Conservation (phyloP, 2,329 filamentous ascomycete species). For the Fusarium caatingaense region DNA sequence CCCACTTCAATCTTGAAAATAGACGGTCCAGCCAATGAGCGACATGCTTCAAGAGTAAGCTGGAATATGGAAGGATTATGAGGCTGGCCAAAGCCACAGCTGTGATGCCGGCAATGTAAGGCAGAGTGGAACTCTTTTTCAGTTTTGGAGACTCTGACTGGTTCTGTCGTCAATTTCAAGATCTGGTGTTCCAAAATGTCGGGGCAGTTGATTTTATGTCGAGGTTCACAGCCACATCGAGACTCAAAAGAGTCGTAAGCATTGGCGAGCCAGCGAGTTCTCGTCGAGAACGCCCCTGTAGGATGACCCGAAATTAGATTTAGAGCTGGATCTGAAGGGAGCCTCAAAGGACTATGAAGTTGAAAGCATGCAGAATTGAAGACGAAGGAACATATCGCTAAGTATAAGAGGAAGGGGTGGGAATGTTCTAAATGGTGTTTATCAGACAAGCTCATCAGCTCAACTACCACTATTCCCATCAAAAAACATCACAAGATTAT, state of each 20-base stretch:
- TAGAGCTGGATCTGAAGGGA: slow-evolving; percentile 9
- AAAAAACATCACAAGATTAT: background rate
- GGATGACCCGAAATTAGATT: background rate
- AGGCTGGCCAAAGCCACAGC: slow-evolving; percentile 16
- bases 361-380: slow-evolving; percentile 1
- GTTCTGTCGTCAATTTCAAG: slow-evolving; percentile 13
- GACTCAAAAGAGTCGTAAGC: slow-evolving; percentile 20
- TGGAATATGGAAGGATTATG: background rate
- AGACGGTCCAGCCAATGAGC: slow-evolving; percentile 17
- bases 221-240: slow-evolving; percentile 8
- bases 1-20: slow-evolving; percentile 11
- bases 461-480: background rate
- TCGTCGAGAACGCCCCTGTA: slow-evolving; percentile 3
- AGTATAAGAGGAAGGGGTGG: slow-evolving; percentile 24
- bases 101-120: background rate
- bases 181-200: background rate
- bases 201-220: background rate
- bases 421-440: background rate
- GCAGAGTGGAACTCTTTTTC: background rate
- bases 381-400: background rate
- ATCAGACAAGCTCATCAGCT: slow-evolving; percentile 11
- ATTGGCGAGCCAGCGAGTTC: slow-evolving; percentile 35
- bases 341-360: slow-evolving; percentile 11
- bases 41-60: background rate
- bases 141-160: slow-evolving; percentile 4